A percentile compares a stretch with the other conserved stretches of the same genome.
phyloP scores from a whole-genome alignment of 148 eudicot genomes.

The Beta vulgaris region DNA sequence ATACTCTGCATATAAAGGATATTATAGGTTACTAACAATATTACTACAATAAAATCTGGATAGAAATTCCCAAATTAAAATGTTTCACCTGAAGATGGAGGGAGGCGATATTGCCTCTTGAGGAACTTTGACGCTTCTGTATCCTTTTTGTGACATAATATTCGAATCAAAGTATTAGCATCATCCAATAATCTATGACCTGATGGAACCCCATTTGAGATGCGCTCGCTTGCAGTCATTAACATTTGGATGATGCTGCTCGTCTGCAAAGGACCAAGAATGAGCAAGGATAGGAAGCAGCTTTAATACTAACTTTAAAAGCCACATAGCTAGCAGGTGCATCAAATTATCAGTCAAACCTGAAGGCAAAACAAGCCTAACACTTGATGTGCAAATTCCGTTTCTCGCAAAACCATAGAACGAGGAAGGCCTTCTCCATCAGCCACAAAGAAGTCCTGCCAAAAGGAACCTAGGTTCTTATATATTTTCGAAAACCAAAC shows the following conservation, averaged over 20 bases:
- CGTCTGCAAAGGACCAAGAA: conserved; percentile 44
- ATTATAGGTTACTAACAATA: background rate
- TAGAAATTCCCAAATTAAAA: background rate
- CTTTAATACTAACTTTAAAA: background rate
- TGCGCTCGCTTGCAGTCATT: conserved; percentile 73
- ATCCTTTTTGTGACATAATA: conserved; percentile 90
- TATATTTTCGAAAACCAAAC: conserved; percentile 10
- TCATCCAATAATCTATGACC: conserved; percentile 50
- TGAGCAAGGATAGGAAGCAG: background rate
- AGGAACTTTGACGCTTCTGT: conserved; percentile 74
- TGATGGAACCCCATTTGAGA: conserved; percentile 40
- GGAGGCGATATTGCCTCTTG: conserved; percentile 66
- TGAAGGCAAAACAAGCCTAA: conserved; percentile 66
- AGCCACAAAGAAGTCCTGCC: conserved; percentile 86
- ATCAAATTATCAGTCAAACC: conserved; percentile 36
- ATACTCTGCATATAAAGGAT: conserved; percentile 52
- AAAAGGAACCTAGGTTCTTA: conserved; percentile 11
- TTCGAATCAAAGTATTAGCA: conserved; percentile 71
- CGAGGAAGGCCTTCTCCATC: conserved; percentile 99
- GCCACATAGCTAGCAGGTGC: background rate
- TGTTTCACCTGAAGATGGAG: conserved; percentile 74
- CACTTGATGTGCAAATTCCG: conserved; percentile 67
- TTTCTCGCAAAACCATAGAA: conserved; percentile 72
- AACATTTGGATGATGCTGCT: conserved; percentile 75
- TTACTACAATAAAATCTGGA: background rate